Conservation (phyloP, 2,329 filamentous ascomycete species). For the Nemania bipapillata region DNA sequence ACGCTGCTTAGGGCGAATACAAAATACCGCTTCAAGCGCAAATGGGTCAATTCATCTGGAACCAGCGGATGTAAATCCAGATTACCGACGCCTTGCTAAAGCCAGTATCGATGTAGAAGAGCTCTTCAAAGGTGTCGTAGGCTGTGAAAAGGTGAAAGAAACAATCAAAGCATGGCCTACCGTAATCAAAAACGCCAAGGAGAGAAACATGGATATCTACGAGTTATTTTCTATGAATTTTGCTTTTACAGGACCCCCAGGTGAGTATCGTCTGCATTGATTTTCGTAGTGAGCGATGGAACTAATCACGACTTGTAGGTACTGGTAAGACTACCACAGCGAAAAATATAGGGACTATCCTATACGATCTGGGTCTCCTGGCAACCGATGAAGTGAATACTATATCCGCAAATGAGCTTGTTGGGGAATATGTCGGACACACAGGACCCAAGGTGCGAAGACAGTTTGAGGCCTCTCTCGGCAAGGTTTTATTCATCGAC, state of each 20-base stretch:
- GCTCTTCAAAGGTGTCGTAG: slow-evolving; percentile 40
- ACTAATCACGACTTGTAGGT: slow-evolving; percentile 21
- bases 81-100: slow-evolving; percentile 59
- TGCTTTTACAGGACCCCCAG: slow-evolving; percentile 68
- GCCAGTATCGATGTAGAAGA: slow-evolving; percentile 55
- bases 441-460: slow-evolving; percentile 68
- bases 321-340: slow-evolving; percentile 75
- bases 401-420: slow-evolving; percentile 73
- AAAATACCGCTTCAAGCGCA: slow-evolving; percentile 43
- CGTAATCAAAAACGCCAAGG: slow-evolving; percentile 56
- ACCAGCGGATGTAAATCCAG: slow-evolving; percentile 62
- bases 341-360: slow-evolving; percentile 76
- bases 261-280: slow-evolving; percentile 49
- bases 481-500: slow-evolving; percentile 76
- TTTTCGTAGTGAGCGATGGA: not conserved
- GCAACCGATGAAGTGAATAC: slow-evolving; percentile 69
- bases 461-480: slow-evolving; percentile 65
- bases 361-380: slow-evolving; percentile 78
- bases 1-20: slow-evolving; percentile 58
- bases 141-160: slow-evolving; percentile 74
- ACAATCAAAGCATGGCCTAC: slow-evolving; percentile 63
- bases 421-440: slow-evolving; percentile 72
- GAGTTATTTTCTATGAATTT: slow-evolving; percentile 67
- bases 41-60: slow-evolving; percentile 38
- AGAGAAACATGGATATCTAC: slow-evolving; percentile 59